These are phyloP conservation scores for Anaeromyces robustus DNA, from an alignment of 192 early-diverging fungal species.

Conservation along the genomic window DNA sequence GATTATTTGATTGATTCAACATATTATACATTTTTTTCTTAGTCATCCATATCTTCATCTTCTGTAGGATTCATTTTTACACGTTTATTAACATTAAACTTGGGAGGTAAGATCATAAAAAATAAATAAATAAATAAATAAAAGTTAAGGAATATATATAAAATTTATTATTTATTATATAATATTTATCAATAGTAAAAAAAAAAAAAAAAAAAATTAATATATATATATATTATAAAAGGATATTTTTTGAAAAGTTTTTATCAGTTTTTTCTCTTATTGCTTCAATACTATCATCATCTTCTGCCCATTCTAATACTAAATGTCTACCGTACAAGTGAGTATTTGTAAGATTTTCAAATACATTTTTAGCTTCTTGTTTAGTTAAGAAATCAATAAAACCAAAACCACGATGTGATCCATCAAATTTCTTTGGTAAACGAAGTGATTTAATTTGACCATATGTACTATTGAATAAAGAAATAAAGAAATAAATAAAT, in stretches of 20 bases:
- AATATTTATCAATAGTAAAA: too few relatives aligned
- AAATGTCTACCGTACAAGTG: slow-evolving; percentile 96
- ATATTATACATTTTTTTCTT: not conserved
- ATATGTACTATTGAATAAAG: slow-evolving; percentile 43
- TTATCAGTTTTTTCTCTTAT: slow-evolving; percentile 73
- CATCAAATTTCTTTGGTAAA: slow-evolving; percentile 83
- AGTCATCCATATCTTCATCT: not conserved
- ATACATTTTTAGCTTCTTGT: slow-evolving; percentile 83
- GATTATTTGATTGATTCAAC: too few relatives aligned
- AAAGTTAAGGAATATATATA: not conserved
- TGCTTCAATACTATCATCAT: slow-evolving; percentile 62
- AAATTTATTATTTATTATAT: too few relatives aligned
- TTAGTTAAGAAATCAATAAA: slow-evolving; percentile 96
- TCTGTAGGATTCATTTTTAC: not conserved
- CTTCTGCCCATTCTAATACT: slow-evolving; percentile 88
- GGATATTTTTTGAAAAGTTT: slow-evolving; percentile 29
- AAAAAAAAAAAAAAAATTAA: too few relatives aligned
- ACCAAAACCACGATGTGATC: slow-evolving; percentile 89
- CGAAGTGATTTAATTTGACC: slow-evolving; percentile 91
- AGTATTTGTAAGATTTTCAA: slow-evolving; percentile 68
- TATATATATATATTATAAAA: not conserved
- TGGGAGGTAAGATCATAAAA: not conserved
- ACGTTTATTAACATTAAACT: not conserved
- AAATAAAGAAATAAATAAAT: not conserved
- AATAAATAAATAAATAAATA: not conserved